phyloP scores from a whole-genome alignment of 1,139 yeast species.

The Candida sanyaensis region DNA sequence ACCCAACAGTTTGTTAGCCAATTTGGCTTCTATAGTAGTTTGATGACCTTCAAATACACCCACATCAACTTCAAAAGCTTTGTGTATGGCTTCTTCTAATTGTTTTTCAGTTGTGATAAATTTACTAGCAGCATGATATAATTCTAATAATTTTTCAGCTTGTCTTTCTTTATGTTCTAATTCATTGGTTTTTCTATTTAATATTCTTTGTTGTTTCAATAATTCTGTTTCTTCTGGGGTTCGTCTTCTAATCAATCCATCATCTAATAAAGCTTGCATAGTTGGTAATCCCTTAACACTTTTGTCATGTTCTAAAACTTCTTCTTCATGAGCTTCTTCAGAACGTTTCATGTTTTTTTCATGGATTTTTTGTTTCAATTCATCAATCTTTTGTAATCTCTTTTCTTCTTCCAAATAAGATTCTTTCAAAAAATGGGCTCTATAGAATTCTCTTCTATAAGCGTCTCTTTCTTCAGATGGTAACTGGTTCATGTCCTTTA shows the following conservation, averaged over 20 bases:
- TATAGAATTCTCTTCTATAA: slow-evolving; percentile 61
- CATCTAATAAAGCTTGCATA: slow-evolving; percentile 63
- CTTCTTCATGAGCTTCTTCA: slow-evolving; percentile 26
- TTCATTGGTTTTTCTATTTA: slow-evolving; percentile 37
- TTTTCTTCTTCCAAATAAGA: slow-evolving; percentile 65
- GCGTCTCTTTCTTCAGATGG: slow-evolving; percentile 54
- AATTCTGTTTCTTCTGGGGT: slow-evolving; percentile 63
- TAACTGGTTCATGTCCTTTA: slow-evolving; percentile 26
- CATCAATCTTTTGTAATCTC: slow-evolving; percentile 46
- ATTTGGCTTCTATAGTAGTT: slow-evolving; percentile 37
- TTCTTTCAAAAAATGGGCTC: slow-evolving; percentile 70
- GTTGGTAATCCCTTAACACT: slow-evolving; percentile 82
- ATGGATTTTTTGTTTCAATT: slow-evolving; percentile 26
- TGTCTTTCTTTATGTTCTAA: slow-evolving; percentile 40
- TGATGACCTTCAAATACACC: slow-evolving; percentile 39
- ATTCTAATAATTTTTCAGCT: slow-evolving; percentile 60
- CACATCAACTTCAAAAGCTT: slow-evolving; percentile 53
- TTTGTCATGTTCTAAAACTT: slow-evolving; percentile 39
- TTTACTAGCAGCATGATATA: slow-evolving; percentile 69
- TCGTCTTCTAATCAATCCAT: slow-evolving; percentile 72
- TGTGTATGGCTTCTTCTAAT: slow-evolving; percentile 55
- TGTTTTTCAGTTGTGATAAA: slow-evolving; percentile 69
- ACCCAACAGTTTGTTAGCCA: slow-evolving; percentile 23
- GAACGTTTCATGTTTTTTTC: slow-evolving; percentile 23
- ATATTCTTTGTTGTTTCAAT: slow-evolving; percentile 41